Evolutionary conservation across 257 asterid species (phyloP), one percentile per base, ranked within the genome.

Genomic region (Linderniella brevidens): DNA sequence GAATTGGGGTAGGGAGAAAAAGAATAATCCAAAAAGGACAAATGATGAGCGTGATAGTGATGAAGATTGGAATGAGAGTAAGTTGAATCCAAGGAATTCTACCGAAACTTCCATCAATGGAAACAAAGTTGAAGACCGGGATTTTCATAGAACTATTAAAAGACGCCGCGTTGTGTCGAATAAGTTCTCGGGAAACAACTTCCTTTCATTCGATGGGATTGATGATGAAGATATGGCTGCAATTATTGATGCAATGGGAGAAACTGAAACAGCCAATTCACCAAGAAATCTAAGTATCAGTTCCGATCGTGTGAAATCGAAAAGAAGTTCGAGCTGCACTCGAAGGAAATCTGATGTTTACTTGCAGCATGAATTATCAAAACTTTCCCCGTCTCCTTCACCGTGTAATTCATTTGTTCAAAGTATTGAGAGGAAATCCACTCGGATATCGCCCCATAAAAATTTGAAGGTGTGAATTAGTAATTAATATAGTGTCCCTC

Each of bases 191-290:
- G 67, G 57, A 15, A 44, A 52, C 52, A 41, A 72, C 57, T 75
- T 52, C 59, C 14, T 50, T 37, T 40, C 55, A 3, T 63, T 71
- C 41, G 84, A 75, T 48, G 71, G 78, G 85, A 52, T 71, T 52
- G 86, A 67, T 58, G 80, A 75, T 0, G 86, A 77, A 41, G 88
- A 73, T 53, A 18, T 62, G 40, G 54, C 12, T 55, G 58, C 63
- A 41, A 18, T 35, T 7, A 14, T 55, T 45, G 59, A 66, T 29
- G 46, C 64, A 50, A 54, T 41, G 13, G 61, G 48, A 49, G 58
- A 58, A 37, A 29, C 42, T 32, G 64, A 49, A 44, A 37, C 52
- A 46, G 13, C 18, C 11, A 29, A 49, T 14, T 53, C 19, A 17
- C 19, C 64, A 36, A 48, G 15, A 48, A 36, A 55, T 44, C 63